Base-by-base conservation (phyloP, 257 asterid genomes). In the Scutellaria baicalensis region DNA sequence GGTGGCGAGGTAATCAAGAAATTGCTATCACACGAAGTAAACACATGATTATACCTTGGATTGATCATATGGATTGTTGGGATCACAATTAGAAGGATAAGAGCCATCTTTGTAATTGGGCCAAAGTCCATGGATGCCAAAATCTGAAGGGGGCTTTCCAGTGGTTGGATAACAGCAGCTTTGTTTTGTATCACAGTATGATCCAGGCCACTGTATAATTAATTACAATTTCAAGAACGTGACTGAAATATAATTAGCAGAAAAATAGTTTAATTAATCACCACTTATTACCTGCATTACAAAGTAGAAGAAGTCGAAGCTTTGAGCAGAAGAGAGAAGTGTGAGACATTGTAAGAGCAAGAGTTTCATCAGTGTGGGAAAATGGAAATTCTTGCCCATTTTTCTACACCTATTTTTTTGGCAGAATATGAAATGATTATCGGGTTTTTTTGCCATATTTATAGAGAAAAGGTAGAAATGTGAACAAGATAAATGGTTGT, bases 261-360 rank as follows among this genome's bases (percentile, higher is more conserved):
- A 11, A 6, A 8, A 40, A 42, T 0, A 13, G 18, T 10, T 3
- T 35, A 1, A 13, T 20, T 9, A 36, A 27, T 55, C 8, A 88
- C 97, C 96, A n/a, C n/a, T n/a, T n/a, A 3, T 55, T 10, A 88
- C 97, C 96, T 90, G 97, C 63, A 84, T 91, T 70, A 91, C 97
- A 64, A 91, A 91, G 42, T 91, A 88, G 78, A 86, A 91, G 80
- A 91, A 91, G 68, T 91, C 97, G 18, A 86, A 91, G 75, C 61
- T 82, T 74, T 84, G 84, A 5, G 88, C 90, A 4, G 54, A 68
- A n/a, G 67, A 54, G 21, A 80, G 35, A 44, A 51, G 71, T 0
- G 66, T 48, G 6, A 86, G 67, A 44, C 78, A 81, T n/a, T 86
- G 89, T 17, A 86, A 35, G 31, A 91, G 17, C 40, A 86, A 18